Evolutionary conservation across 176 grass and related monocot genomes (phyloP), one percentile per base, ranked within the genome.

Genomic region (Hsuehochloa calcarea): DNA sequence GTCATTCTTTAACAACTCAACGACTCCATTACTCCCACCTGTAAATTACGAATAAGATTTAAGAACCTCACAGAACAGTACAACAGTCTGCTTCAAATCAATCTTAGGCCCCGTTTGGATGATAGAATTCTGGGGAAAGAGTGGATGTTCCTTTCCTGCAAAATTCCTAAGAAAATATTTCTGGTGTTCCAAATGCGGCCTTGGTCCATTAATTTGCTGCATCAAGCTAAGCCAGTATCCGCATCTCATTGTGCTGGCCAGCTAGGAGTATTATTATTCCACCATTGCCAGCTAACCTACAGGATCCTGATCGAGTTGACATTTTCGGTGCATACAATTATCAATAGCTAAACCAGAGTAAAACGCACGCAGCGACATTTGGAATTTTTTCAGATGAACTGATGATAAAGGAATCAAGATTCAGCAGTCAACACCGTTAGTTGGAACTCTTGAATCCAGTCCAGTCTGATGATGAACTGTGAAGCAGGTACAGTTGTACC

Each of bases 371-470:
- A 65, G 31, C 31, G 37, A 31, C 47, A 74, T 75, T 46, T 51
- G 68, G 69, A 44, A 47, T 45, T 58, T 46, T 13, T 52, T 22
- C 44, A 51, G 68, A 43, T 6, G 34, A 80, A 27, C 6, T 39
- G 74, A 22, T 27, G 70, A 74, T 27, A 20, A 34, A 11, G 46
- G 71, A 34, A 34, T 20, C 64, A 27, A 35, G 46, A 65, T 15
- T 9, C 10, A 44, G 16, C 22, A 65, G 54, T 47, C 58, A 56
- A 46, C 58, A n/a, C 7, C 22, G 23, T 60, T 4, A 35, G 70
- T 14, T 87, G 77, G 77, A 86, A 23, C 56, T 49, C 77, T 72
- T 46, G 68, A 65, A 52, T 73, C 54, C 39, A 76, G 68, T 55
- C 65, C 27, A 84, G 77, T 38, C 47, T 55, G 72, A 68, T 5